Percentiles rank a stretch among this genome's conserved stretches.
Evolutionary conservation across 1,284 basidiomycete species (phyloP).

Genomic region (Austroboletus olivaceoglutinosus): DNA sequence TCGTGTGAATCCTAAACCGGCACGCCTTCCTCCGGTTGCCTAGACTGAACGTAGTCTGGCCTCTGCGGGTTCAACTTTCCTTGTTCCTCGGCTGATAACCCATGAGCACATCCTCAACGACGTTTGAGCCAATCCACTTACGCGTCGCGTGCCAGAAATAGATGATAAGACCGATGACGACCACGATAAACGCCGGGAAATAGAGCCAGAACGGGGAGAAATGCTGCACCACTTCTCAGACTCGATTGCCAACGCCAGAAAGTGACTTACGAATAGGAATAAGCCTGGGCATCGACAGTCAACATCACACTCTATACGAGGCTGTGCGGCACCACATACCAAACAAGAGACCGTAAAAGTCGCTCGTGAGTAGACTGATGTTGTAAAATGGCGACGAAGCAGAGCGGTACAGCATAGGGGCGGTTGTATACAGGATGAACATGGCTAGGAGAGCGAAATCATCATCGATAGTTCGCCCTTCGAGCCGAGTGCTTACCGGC

Average conservation of each 20-base stretch:
- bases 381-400: constrained; percentile 84
- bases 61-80: constrained; percentile 60
- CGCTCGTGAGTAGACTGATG: constrained; percentile 75
- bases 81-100: constrained; percentile 66
- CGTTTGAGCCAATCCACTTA: constrained; percentile 37
- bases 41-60: constrained; percentile 56
- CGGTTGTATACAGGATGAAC: constrained; percentile 80
- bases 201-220: constrained; percentile 82
- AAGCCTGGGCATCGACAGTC: constrained; percentile 44
- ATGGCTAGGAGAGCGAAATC: constrained; percentile 50
- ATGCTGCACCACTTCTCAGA: constrained; percentile 46
- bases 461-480: background rate
- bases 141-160: constrained; percentile 83
- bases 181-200: constrained; percentile 70
- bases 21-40: constrained; percentile 17
- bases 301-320: constrained; percentile 1
- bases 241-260: background rate
- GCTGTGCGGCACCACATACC: constrained; percentile 47
- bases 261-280: constrained; percentile 57
- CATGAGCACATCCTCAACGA: constrained; percentile 7
- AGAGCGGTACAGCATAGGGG: constrained; percentile 80
- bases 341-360: constrained; percentile 83
- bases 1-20: too few species aligned
- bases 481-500: constrained; percentile 37
- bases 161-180: constrained; percentile 68